Conservation (phyloP, 2,329 filamentous ascomycete genomes). For the Fusarium bulbicola region DNA sequence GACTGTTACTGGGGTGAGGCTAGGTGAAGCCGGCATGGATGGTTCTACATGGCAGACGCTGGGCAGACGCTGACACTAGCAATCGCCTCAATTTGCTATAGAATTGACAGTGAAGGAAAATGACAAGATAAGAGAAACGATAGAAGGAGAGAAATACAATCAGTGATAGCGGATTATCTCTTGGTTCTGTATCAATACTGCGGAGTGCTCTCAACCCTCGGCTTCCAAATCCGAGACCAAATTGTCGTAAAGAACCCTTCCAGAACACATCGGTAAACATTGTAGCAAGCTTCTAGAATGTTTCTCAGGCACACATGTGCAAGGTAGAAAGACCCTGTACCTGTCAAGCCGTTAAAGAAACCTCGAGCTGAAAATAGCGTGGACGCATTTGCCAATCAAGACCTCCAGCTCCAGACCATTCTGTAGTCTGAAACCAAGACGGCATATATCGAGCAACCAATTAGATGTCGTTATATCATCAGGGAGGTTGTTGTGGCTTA, state of each 20-base stretch:
- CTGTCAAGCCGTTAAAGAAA: background rate
- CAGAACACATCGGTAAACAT: background rate
- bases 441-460: background rate
- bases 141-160: rapidly evolving
- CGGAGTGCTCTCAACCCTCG: background rate
- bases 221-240: background rate
- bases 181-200: no score
- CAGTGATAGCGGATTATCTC: rapidly evolving
- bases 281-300: background rate
- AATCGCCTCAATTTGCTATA: background rate
- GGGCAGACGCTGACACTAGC: no score
- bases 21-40: background rate
- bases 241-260: background rate
- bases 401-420: rapidly evolving
- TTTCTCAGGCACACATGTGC: rapidly evolving
- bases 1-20: background rate
- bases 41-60: background rate
- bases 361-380: background rate
- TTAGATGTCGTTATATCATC: rapidly evolving
- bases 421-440: background rate
- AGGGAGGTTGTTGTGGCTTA: background rate
- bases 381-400: background rate
- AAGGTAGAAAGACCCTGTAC: rapidly evolving
- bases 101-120: background rate
- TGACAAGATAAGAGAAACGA: rapidly evolving